Percentiles rank a stretch among this genome's conserved stretches.
Evolutionary conservation across 2,329 filamentous ascomycete genomes (phyloP).

Genomic region (Diaporthe sp.): DNA sequence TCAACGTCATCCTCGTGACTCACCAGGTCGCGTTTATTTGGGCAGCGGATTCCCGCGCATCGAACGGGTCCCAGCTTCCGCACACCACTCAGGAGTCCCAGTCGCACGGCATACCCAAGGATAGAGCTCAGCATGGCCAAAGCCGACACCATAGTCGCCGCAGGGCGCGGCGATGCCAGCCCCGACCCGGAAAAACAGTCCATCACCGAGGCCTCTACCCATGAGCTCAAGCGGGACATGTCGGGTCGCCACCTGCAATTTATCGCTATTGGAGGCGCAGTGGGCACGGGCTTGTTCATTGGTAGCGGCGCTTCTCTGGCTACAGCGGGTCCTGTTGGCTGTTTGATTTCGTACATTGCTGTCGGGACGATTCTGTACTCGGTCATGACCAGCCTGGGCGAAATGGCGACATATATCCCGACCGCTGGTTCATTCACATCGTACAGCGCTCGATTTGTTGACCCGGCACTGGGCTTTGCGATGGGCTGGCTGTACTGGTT

Average conservation of each 20-base stretch:
- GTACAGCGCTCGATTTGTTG: conserved; percentile 82
- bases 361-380: conserved; percentile 81
- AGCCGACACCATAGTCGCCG: conserved; percentile 32
- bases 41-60: neutral
- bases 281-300: conserved; percentile 81
- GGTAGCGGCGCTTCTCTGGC: conserved; percentile 74
- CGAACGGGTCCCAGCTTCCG: neutral
- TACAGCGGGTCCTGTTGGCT: conserved; percentile 74
- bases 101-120: neutral
- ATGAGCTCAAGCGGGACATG: conserved; percentile 41
- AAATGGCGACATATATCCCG: conserved; percentile 85
- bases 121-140: conserved; percentile 33
- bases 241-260: conserved; percentile 61
- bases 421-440: conserved; percentile 83
- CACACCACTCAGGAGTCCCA: neutral
- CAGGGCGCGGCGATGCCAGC: conserved; percentile 36
- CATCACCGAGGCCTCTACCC: conserved; percentile 34
- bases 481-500: conserved; percentile 92
- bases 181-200: conserved; percentile 41
- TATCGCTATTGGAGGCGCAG: conserved; percentile 71
- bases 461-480: conserved; percentile 79
- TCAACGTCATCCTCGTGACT: conserved; percentile 33
- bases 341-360: conserved; percentile 77
- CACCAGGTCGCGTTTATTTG: neutral
- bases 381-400: conserved; percentile 78